phyloP scores from a whole-genome alignment of 108 stramenopile species.

The Ochromonas danica region DNA sequence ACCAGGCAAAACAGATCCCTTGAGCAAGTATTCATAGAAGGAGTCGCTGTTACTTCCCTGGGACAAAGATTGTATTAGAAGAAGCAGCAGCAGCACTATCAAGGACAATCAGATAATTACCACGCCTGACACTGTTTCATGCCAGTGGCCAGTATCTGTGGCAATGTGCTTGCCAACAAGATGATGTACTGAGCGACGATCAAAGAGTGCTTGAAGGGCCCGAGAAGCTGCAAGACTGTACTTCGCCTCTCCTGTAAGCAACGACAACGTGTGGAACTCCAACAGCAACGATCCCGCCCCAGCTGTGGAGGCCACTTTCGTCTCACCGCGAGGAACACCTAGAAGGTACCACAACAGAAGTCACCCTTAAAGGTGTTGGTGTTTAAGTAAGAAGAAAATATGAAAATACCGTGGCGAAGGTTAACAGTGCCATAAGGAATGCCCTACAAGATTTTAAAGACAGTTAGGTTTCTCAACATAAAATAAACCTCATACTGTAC shows the following conservation, averaged over 20 bases:
- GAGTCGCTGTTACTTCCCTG: conserved; percentile 88
- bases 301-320: conserved; percentile 75
- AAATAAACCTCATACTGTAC: too few species aligned
- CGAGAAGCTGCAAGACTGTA: conserved; percentile 71
- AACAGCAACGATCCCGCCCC: conserved; percentile 79
- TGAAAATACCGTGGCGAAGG: conserved; percentile 66
- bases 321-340: conserved; percentile 78
- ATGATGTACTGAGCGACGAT: conserved; percentile 52
- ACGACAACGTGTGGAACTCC: conserved; percentile 74
- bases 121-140: conserved; percentile 76
- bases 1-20: conserved; percentile 73
- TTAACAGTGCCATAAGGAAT: conserved; percentile 92
- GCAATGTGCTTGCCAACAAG: conserved; percentile 88
- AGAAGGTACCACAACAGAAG: too few species aligned
- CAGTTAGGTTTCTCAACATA: too few species aligned
- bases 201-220: conserved; percentile 70
- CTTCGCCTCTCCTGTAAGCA: conserved; percentile 69
- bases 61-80: too few species aligned
- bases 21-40: conserved; percentile 87
- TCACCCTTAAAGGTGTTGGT: too few species aligned
- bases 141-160: conserved; percentile 74
- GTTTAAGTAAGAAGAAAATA: too few species aligned
- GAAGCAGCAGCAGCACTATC: too few species aligned
- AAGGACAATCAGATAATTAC: too few species aligned
- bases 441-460: too few species aligned